phyloP scores from a whole-genome alignment of 2,329 filamentous ascomycete genomes.

The Talaromyces piceae region DNA sequence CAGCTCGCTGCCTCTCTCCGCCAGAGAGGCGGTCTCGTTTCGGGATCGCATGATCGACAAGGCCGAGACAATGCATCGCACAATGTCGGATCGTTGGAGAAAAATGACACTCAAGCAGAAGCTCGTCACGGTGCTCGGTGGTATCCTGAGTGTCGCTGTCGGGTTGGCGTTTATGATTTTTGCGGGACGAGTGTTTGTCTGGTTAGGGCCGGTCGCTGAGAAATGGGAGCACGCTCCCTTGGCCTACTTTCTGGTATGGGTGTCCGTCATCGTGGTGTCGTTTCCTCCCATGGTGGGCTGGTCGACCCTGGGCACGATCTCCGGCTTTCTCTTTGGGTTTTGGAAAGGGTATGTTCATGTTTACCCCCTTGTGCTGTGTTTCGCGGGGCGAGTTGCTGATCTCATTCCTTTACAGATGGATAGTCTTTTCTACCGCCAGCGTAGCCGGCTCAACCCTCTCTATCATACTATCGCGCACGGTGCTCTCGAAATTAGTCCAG shows the following conservation, averaged over 20 bases:
- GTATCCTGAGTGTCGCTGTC: constrained; percentile 47
- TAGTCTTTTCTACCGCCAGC: constrained; percentile 71
- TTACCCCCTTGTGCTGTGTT: no score
- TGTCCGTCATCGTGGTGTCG: constrained; percentile 64
- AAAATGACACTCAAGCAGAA: constrained; percentile 51
- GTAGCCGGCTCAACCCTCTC: constrained; percentile 69
- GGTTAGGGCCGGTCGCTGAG: constrained; percentile 64
- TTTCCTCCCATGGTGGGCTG: constrained; percentile 88
- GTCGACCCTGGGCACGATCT: constrained; percentile 63
- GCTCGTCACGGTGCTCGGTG: constrained; percentile 47
- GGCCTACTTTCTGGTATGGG: constrained; percentile 70
- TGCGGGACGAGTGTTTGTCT: constrained; percentile 70
- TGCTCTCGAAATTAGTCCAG: constrained; percentile 72
- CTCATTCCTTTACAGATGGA: constrained; percentile 54
- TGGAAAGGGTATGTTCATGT: constrained; percentile 61
- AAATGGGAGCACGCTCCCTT: constrained; percentile 66
- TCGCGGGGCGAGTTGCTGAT: no score
- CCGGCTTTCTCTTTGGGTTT: constrained; percentile 65
- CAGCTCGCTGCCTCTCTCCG: constrained; percentile 31
- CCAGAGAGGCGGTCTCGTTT: constrained; percentile 23
- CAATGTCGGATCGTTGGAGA: constrained; percentile 27
- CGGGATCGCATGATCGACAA: constrained; percentile 34
- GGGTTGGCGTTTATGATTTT: constrained; percentile 66
- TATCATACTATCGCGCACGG: constrained; percentile 71
- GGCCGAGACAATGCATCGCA: constrained; percentile 27